phyloP scores from a whole-genome alignment of 2,329 filamentous ascomycete genomes.

The Colletotrichum kahawae region DNA sequence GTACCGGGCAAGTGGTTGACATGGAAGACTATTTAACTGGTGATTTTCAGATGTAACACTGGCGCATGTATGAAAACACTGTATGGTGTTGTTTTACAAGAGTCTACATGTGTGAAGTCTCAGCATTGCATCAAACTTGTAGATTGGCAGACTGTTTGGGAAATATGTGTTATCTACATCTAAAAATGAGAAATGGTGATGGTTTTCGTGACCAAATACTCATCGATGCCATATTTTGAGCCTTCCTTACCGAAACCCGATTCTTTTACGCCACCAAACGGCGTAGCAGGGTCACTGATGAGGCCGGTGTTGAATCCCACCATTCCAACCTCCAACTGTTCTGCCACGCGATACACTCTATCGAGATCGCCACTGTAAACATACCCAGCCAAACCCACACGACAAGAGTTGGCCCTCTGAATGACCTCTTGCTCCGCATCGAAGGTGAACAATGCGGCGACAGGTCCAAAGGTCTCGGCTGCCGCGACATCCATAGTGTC shows the following conservation, averaged over 20 bases:
- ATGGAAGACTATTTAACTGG: rapidly evolving
- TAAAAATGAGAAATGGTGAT: neutral
- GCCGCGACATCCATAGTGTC: slow-evolving; percentile 80
- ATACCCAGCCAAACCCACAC: slow-evolving; percentile 92
- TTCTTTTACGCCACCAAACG: slow-evolving; percentile 83
- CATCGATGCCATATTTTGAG: slow-evolving; percentile 76
- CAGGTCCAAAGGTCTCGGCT: slow-evolving; percentile 95
- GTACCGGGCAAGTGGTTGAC: neutral
- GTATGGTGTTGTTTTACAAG: no score
- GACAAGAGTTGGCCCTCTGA: slow-evolving; percentile 76
- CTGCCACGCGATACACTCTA: slow-evolving; percentile 65
- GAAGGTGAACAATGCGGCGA: slow-evolving; percentile 89
- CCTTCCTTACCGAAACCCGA: slow-evolving; percentile 83
- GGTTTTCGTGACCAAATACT: slow-evolving; percentile 78
- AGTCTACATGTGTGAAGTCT: no score
- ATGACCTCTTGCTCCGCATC: slow-evolving; percentile 89
- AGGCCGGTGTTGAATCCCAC: slow-evolving; percentile 82
- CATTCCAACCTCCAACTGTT: slow-evolving; percentile 84
- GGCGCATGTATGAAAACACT: neutral
- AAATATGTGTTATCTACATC: neutral
- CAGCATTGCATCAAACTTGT: neutral
- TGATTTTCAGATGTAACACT: rapidly evolving
- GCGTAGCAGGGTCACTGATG: slow-evolving; percentile 61
- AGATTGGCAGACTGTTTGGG: neutral
- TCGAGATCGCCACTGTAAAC: slow-evolving; percentile 78